Evolutionary conservation across 2,329 filamentous ascomycete species (phyloP).

Genomic region (Phyllosticta citriasiana): DNA sequence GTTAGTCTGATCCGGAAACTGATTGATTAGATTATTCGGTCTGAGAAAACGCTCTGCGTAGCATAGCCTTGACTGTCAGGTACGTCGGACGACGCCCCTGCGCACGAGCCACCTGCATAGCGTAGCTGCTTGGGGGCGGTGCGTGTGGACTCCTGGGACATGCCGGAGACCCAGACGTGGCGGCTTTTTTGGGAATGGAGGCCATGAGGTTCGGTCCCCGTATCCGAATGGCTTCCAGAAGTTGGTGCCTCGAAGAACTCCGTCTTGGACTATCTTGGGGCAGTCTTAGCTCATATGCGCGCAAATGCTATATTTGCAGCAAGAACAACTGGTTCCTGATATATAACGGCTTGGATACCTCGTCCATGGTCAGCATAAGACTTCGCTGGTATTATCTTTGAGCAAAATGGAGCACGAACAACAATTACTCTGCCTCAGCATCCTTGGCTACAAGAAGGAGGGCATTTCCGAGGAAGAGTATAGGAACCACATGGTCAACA

Average conservation of each 20-base stretch:
- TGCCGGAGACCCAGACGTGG: too few relatives aligned
- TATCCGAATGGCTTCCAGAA: too few relatives aligned
- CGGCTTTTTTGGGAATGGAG: too few relatives aligned
- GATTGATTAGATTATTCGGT: too few relatives aligned
- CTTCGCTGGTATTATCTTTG: background rate
- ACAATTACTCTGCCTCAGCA: conserved; percentile 36
- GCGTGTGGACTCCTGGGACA: too few relatives aligned
- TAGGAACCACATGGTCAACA: conserved; percentile 36
- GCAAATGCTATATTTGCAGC: background rate
- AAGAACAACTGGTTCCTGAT: background rate
- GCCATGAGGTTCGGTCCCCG: too few relatives aligned
- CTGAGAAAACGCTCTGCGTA: too few relatives aligned
- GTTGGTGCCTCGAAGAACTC: background rate
- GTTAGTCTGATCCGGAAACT: too few relatives aligned
- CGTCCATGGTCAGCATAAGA: background rate
- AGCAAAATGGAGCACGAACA: background rate
- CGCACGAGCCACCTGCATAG: too few relatives aligned
- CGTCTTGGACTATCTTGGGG: background rate
- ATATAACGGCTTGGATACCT: background rate
- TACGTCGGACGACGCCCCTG: too few relatives aligned
- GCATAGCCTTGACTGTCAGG: too few relatives aligned
- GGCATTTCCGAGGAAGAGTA: conserved; percentile 43
- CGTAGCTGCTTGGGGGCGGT: too few relatives aligned
- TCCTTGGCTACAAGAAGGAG: conserved; percentile 37
- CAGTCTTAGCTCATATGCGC: background rate